A percentile compares a stretch with the other conserved stretches of the same genome.
phyloP scores from a whole-genome alignment of 352 stramenopile genomes.

The Thalassiosira hispida region DNA sequence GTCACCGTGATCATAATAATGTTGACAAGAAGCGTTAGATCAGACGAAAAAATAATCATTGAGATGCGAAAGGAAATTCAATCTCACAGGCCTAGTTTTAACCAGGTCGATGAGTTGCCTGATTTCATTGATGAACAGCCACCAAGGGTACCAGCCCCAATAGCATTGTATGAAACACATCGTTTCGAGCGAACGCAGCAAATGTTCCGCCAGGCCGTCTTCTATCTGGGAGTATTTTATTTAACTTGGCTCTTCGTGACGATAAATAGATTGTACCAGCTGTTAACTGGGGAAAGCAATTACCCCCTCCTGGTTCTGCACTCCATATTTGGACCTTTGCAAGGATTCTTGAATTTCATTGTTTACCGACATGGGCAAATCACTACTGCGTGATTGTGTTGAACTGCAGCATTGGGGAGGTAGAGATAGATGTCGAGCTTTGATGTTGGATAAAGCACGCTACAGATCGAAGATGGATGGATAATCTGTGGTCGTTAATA shows the following conservation, averaged over 20 bases:
- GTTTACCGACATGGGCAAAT: conserved; percentile 35
- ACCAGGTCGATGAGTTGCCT: background rate
- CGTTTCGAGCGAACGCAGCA: conserved; percentile 16
- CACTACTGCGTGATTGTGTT: too few species aligned
- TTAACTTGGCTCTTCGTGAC: conserved; percentile 50
- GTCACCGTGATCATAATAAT: conserved; percentile 27
- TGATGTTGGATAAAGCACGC: too few species aligned
- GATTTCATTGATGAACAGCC: background rate
- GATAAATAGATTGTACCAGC: conserved; percentile 38
- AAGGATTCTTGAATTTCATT: conserved; percentile 38
- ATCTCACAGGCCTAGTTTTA: background rate
- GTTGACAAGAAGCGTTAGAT: conserved; percentile 9
- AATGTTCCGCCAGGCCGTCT: conserved; percentile 50
- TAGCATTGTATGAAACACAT: background rate
- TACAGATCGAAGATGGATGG: too few species aligned
- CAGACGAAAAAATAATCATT: conserved; percentile 27
- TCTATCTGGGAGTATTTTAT: conserved; percentile 56
- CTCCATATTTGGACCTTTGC: conserved; percentile 18
- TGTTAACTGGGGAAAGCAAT: conserved; percentile 5
- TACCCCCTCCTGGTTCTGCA: conserved; percentile 22
- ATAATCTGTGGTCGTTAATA: too few species aligned
- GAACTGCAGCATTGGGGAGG: too few species aligned
- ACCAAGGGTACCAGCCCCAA: background rate
- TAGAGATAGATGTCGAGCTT: too few species aligned
- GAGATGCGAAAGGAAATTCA: conserved; percentile 6